Evolutionary conservation across 148 eudicot genomes (phyloP).

Genomic region (Diospyros lotus): DNA sequence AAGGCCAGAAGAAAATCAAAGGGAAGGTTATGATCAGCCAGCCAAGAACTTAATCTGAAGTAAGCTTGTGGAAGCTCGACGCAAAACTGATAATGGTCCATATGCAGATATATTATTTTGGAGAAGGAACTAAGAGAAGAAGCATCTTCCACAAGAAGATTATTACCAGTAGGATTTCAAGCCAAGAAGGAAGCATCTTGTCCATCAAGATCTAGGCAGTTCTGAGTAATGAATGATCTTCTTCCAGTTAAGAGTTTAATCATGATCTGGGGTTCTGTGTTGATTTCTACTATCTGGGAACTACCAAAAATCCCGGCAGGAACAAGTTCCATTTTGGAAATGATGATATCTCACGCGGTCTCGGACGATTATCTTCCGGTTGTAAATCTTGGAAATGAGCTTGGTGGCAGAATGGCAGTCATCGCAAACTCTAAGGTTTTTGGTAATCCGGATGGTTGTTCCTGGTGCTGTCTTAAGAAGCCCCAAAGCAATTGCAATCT

Average conservation of each 20-base stretch:
- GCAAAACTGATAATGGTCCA: too few species aligned
- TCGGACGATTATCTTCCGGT: conserved; percentile 31
- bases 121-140: too few species aligned
- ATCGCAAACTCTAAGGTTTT: conserved; percentile 36
- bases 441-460: conserved; percentile 25
- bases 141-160: too few species aligned
- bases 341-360: conserved; percentile 28
- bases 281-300: neutral
- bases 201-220: neutral
- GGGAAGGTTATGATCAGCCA: too few species aligned
- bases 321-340: conserved; percentile 30
- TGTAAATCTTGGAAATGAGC: conserved; percentile 23
- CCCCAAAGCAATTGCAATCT: conserved; percentile 44
- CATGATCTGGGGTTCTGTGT: neutral
- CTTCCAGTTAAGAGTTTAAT: neutral
- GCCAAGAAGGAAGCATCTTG: too few species aligned
- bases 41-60: too few species aligned
- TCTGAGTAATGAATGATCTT: neutral
- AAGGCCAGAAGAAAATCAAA: too few species aligned
- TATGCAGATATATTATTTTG: too few species aligned
- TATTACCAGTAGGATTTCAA: too few species aligned
- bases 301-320: conserved; percentile 36
- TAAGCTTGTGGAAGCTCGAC: too few species aligned
- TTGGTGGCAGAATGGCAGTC: conserved; percentile 29
- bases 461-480: conserved; percentile 25